A percentile compares a stretch with the other conserved stretches of the same genome.
These are phyloP conservation scores for Aspergillus sp. DNA, from an alignment of 2,329 filamentous ascomycete species.

Conservation along the genomic window DNA sequence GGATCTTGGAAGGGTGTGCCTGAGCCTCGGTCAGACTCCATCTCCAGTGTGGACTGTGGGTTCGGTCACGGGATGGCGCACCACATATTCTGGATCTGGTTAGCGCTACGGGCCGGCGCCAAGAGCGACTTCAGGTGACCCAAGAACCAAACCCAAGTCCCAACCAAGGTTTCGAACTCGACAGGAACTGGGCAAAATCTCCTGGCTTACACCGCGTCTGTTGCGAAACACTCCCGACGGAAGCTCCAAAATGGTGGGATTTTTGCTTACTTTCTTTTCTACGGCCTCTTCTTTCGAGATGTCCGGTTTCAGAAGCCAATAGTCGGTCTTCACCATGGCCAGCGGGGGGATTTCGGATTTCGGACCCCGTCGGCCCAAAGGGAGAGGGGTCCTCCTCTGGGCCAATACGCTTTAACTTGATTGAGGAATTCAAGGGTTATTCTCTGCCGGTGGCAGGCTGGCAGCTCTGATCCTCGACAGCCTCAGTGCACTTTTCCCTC, in stretches of 20 bases:
- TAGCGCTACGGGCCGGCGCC: slow-evolving; percentile 14
- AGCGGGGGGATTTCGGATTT: slow-evolving; percentile 6
- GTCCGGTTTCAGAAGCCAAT: slow-evolving; percentile 11
- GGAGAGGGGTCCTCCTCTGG: not conserved
- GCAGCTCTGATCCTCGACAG: not conserved
- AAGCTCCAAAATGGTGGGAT: slow-evolving; percentile 5
- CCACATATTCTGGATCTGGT: slow-evolving; percentile 21
- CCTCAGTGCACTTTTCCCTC: not conserved
- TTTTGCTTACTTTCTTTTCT: not conserved
- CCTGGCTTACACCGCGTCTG: slow-evolving; percentile 5
- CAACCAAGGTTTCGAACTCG: not conserved
- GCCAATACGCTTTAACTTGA: slow-evolving; percentile 3
- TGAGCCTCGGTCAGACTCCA: not conserved
- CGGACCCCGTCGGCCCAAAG: slow-evolving; percentile 5
- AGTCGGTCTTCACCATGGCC: slow-evolving; percentile 1
- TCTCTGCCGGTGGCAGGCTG: not conserved
- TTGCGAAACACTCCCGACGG: slow-evolving; percentile 5
- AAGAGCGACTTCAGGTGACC: slow-evolving; percentile 12
- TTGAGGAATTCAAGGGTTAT: not conserved
- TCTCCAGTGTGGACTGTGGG: not conserved
- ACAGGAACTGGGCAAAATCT: slow-evolving; percentile 1
- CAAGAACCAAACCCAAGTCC: not conserved
- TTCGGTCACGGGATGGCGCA: slow-evolving; percentile 1
- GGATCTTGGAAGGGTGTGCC: not conserved
- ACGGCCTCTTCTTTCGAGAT: not conserved